Evolutionary conservation across 169 alveolate species (phyloP).

Genomic region (Theileria annulata): DNA sequence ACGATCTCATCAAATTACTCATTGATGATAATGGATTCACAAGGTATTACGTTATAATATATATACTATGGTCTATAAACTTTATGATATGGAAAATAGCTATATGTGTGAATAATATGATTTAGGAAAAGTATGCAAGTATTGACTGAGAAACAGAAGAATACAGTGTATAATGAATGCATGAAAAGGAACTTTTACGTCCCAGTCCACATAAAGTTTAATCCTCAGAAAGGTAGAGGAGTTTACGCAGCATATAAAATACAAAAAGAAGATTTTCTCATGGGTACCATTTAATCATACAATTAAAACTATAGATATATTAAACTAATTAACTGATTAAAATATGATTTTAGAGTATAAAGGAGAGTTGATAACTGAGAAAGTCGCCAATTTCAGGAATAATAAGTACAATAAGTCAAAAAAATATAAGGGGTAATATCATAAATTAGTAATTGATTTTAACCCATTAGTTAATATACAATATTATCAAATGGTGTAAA

Average conservation of each 20-base stretch:
- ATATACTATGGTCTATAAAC: not conserved
- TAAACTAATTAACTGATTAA: not conserved
- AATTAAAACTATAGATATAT: too few relatives aligned
- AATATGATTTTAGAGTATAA: conserved; percentile 70
- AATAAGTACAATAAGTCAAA: conserved; percentile 62
- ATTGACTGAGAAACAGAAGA: conserved; percentile 43
- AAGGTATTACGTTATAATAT: not conserved
- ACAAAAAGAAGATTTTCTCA: conserved; percentile 80
- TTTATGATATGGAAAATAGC: not conserved
- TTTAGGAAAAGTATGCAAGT: conserved; percentile 35
- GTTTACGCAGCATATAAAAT: conserved; percentile 83
- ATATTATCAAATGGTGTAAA: too few relatives aligned
- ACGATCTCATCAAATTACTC: conserved; percentile 27
- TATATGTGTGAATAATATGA: not conserved
- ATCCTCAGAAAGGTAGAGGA: conserved; percentile 79
- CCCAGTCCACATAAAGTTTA: conserved; percentile 45
- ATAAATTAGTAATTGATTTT: not conserved
- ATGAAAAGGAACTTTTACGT: conserved; percentile 43
- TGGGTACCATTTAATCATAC: conserved; percentile 30
- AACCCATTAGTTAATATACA: too few relatives aligned
- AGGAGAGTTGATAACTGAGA: conserved; percentile 82
- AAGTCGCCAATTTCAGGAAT: conserved; percentile 78
- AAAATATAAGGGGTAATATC: conserved; percentile 35
- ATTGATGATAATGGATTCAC: conserved; percentile 52
- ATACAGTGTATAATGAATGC: conserved; percentile 36